Evolutionary conservation across 208 protist species (phyloP), one percentile per base, ranked within the genome.

Genomic region (Leishmania amazonensis): DNA sequence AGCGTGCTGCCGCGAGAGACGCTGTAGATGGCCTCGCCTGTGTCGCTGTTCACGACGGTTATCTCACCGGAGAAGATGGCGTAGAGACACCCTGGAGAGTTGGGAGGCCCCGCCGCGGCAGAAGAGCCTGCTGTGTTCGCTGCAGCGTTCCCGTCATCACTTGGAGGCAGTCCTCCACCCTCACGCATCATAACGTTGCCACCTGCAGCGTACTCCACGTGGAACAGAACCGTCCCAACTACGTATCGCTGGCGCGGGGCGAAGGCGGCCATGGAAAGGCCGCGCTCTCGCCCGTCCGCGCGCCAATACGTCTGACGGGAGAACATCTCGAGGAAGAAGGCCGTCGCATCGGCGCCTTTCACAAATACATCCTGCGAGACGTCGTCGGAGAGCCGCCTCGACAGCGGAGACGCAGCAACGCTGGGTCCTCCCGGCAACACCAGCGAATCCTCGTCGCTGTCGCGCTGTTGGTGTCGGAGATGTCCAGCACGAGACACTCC

Each of bases 281-380:
- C 80, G 5, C 80, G 80, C 60, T 83, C 80, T 6, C 80, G 80
- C 2, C 80, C 80, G n/a, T 83, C 80, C 3, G 74, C 75, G 0
- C 31, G 72, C 2, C 75, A 53, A 67, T 83, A 83, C 31, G 80
- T 73, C 31, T 58, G 80, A 42, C 74, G 80, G 17, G 80, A 1
- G 24, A 83, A 83, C 6, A 83, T 58, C 4, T 17, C 28, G 35
- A 83, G 73, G 8, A 83, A 47, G 62, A 83, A 83, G 64, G 53
- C 73, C n/a, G 80, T 83, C 51, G 70, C 80, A 38, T 73, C 74
- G 15, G 74, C 72, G 5, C 53, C 72, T 31, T 83, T 83, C 49
- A 78, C 75, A 35, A 35, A 74, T 9, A 83, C 80, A 21, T 83
- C 64, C 53, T 73, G 53, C 47, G 7, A 31, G 53, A n/a, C 4